A percentile compares a stretch with the other conserved stretches of the same genome.
Conservation (phyloP, 2,329 filamentous ascomycete species). For the Rhynchosporium secalis region DNA sequence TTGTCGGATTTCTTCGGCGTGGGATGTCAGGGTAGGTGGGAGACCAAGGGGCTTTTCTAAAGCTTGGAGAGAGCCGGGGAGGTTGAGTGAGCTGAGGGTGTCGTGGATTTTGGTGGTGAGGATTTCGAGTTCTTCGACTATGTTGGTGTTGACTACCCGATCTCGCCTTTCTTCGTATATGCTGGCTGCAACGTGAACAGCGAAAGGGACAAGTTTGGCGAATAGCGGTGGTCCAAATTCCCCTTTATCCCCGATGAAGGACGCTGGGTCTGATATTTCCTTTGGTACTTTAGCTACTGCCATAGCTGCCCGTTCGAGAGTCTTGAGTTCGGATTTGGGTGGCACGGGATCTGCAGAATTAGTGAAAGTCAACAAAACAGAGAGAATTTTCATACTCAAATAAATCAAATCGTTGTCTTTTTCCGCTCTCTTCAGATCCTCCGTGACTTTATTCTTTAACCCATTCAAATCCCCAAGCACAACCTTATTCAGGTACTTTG, state of each 20-base stretch:
- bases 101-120: slow-evolving; percentile 80
- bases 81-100: slow-evolving; percentile 75
- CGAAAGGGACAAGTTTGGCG: slow-evolving; percentile 88
- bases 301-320: slow-evolving; percentile 87
- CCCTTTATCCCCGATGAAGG: slow-evolving; percentile 75
- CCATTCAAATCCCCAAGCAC: slow-evolving; percentile 81
- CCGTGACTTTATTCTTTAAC: slow-evolving; percentile 77
- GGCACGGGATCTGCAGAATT: slow-evolving; percentile 66
- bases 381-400: slow-evolving; percentile 55
- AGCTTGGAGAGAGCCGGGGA: slow-evolving; percentile 90
- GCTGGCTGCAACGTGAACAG: slow-evolving; percentile 89
- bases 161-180: slow-evolving; percentile 94
- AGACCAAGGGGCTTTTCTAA: slow-evolving; percentile 91
- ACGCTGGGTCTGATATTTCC: slow-evolving; percentile 77
- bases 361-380: slow-evolving; percentile 31
- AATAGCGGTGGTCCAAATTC: slow-evolving; percentile 86
- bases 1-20: slow-evolving; percentile 91
- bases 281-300: slow-evolving; percentile 75
- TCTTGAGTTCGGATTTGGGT: slow-evolving; percentile 82
- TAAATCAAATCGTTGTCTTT: slow-evolving; percentile 98
- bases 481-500: slow-evolving; percentile 75
- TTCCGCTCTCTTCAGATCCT: slow-evolving; percentile 88
- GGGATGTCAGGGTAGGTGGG: slow-evolving; percentile 79
- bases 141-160: slow-evolving; percentile 82
- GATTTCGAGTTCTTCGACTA: slow-evolving; percentile 80